Evolutionary conservation across 768 basidiomycete species (phyloP), one percentile per base, ranked within the genome.

Genomic region (Gautieria morchelliformis): DNA sequence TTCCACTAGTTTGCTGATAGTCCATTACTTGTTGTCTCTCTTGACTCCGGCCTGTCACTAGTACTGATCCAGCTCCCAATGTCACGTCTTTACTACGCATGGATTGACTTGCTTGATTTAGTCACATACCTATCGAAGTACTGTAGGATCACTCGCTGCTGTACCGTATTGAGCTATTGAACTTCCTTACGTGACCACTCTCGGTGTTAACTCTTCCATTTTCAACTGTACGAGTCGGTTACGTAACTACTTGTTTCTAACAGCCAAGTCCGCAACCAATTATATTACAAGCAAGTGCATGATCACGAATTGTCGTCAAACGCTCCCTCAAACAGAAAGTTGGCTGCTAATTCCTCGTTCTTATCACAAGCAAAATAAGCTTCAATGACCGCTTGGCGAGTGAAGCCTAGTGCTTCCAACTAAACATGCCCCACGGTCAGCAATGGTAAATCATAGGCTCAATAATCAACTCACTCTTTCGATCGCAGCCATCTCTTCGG

Each of bases 311-410:
- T 53, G 53, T 79, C 83, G 1, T 82, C 83, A 64, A 83, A 85
- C 30, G 75, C 74, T 56, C 72, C 65, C 63, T 95, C 93, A 61
- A 97, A 94, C 64, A 97, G 70, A 64, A 85, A 95, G 66, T 96
- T 96, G 14, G 95, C 96, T 9, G 96, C 93, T 19, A 94, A 72
- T 67, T 97, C 93, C 72, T 98, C 96, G 66, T 98, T 93, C 79
- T 90, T 93, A 69, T 93, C 96, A 70, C 94, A 97, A 1, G 85
- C 89, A 67, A 95, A 81, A 71, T 89, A 99, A 1, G 96, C 96
- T 70, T 97, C 82, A 37, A 94, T 72, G n/a, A 78, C 95, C 0
- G 75, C 74, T 45, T 93, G 77, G 41, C 91, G 80, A 17, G 89
- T 70, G 70, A 99, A 98, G 0, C 96, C 95, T 47, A 98, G 81